A percentile compares a stretch with the other conserved stretches of the same genome.
Evolutionary conservation across 179 eudicot genomes (phyloP).

Genomic region (Gypsophila paniculata): DNA sequence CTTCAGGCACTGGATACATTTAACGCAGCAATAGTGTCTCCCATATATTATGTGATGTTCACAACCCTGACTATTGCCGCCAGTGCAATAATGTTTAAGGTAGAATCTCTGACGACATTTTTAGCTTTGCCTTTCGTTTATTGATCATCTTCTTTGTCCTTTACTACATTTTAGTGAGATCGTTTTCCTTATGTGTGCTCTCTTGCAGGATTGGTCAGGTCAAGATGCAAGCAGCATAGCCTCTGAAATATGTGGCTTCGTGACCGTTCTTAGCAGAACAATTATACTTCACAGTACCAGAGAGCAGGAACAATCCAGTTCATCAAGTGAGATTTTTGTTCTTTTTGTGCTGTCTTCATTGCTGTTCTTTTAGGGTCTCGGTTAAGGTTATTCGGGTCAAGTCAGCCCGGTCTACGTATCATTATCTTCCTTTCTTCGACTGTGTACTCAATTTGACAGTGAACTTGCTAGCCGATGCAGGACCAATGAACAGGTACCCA

Average conservation of each 20-base stretch:
- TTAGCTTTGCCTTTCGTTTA: not conserved
- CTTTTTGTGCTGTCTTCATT: not conserved
- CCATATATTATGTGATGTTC: slow-evolving; percentile 87
- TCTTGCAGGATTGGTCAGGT: slow-evolving; percentile 68
- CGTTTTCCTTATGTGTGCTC: too few relatives aligned
- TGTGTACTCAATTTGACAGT: slow-evolving; percentile 6
- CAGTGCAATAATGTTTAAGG: slow-evolving; percentile 85
- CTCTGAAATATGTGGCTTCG: slow-evolving; percentile 83
- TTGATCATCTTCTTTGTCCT: not conserved
- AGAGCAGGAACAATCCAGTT: slow-evolving; percentile 56
- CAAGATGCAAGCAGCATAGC: slow-evolving; percentile 79
- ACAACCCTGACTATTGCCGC: slow-evolving; percentile 75
- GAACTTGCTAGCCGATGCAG: slow-evolving; percentile 32
- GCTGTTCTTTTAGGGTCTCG: not conserved
- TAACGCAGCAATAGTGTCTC: slow-evolving; percentile 81
- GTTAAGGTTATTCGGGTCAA: not conserved
- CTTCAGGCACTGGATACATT: slow-evolving; percentile 78
- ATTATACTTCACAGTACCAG: slow-evolving; percentile 67
- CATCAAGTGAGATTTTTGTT: slow-evolving; percentile 42
- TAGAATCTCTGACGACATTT: slow-evolving; percentile 20
- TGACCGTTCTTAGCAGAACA: slow-evolving; percentile 76
- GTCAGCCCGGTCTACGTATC: not conserved
- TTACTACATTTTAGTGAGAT: not conserved
- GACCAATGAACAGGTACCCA: slow-evolving; percentile 39
- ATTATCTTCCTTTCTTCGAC: not conserved